Evolutionary conservation across 192 early-diverging fungal genomes (phyloP).

Genomic region (Backusella westeae): DNA sequence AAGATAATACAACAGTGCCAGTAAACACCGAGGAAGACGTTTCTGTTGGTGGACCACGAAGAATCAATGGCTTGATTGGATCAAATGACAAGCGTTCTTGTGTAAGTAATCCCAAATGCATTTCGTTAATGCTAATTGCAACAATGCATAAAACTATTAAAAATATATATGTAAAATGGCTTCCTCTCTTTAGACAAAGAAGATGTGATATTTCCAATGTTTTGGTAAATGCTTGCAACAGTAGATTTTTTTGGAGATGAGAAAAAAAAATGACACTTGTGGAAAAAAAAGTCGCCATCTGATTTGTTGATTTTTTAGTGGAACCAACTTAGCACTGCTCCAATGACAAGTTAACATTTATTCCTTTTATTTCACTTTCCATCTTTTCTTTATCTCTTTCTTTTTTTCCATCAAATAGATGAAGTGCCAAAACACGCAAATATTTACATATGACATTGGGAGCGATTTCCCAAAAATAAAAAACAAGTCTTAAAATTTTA

Average conservation of each 20-base stretch:
- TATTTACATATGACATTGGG: neutral
- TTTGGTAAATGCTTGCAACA: neutral
- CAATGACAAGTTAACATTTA: neutral
- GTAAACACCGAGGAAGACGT: conserved; percentile 19
- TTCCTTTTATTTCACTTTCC: neutral
- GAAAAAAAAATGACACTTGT: neutral
- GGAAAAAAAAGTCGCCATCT: neutral
- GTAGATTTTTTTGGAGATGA: neutral
- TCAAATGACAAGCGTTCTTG: conserved; percentile 21
- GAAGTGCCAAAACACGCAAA: neutral
- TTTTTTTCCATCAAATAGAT: neutral
- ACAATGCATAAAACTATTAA: neutral
- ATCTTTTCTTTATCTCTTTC: neutral
- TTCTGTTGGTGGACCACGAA: conserved; percentile 24
- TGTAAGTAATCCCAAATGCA: conserved; percentile 23
- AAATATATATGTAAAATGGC: neutral
- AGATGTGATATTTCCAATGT: neutral
- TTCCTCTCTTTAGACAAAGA: neutral
- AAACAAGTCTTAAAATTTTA: neutral
- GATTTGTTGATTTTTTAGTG: neutral
- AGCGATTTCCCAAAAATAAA: neutral
- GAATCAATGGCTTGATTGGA: conserved; percentile 26
- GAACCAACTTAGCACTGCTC: neutral
- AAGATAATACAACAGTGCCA: conserved; percentile 11
- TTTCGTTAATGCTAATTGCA: neutral